Percentiles rank a stretch among this genome's conserved stretches.
These are phyloP conservation scores for Dispira simplex DNA, from an alignment of 192 early-diverging fungal genomes.

Conservation along the genomic window DNA sequence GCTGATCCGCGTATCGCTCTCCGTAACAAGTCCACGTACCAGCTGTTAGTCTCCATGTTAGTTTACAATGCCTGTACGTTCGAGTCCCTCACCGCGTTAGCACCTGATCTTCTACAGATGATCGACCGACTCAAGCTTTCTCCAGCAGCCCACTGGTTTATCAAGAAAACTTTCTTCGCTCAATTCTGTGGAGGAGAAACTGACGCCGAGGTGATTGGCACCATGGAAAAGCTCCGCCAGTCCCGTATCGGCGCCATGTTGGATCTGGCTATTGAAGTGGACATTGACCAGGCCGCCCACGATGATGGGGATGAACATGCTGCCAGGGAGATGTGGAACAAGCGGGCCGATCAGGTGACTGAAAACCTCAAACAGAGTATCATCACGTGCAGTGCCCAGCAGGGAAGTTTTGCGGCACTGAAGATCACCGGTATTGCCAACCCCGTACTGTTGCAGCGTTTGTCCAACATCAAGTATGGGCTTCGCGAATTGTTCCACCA, in stretches of 20 bases:
- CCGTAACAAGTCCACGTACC: constrained; percentile 30
- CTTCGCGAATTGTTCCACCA: constrained; percentile 27
- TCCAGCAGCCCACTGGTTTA: constrained; percentile 38
- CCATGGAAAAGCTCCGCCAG: constrained; percentile 51
- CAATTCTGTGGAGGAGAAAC: constrained; percentile 76
- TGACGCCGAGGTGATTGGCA: constrained; percentile 62
- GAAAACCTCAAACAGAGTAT: constrained; percentile 54
- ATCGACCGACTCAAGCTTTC: constrained; percentile 33
- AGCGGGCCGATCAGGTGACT: constrained; percentile 47
- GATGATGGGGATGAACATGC: constrained; percentile 19
- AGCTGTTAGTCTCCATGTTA: constrained; percentile 41
- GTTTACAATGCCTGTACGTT: constrained; percentile 61
- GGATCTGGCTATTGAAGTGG: constrained; percentile 77
- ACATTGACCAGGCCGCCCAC: constrained; percentile 39
- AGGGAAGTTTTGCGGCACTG: constrained; percentile 65
- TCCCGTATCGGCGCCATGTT: constrained; percentile 70
- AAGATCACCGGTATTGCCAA: constrained; percentile 78
- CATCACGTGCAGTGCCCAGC: constrained; percentile 36
- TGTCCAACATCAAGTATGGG: constrained; percentile 31
- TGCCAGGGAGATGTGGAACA: constrained; percentile 34
- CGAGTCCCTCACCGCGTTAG: constrained; percentile 38
- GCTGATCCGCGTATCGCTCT: constrained; percentile 22
- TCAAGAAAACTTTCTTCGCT: constrained; percentile 79
- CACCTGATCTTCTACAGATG: constrained; percentile 34
- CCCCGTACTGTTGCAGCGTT: constrained; percentile 53